Evolutionary conservation across 805 yeast species (phyloP).

Genomic region (Nakazawaea anatomiae): DNA sequence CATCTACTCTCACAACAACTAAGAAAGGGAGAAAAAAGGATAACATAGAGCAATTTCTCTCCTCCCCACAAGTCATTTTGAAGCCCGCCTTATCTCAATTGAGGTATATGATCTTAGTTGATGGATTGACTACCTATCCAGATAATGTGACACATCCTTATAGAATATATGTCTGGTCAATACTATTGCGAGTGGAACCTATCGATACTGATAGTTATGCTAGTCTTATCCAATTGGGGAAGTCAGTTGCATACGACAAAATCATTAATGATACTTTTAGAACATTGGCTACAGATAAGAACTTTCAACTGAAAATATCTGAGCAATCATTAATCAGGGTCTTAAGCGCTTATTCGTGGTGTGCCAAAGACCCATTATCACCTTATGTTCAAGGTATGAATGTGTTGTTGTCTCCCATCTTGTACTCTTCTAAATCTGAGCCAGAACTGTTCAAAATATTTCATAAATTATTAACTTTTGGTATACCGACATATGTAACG

Average conservation of each 20-base stretch:
- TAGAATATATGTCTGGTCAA: constrained; percentile 76
- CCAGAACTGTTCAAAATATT: constrained; percentile 80
- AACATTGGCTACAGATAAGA: constrained; percentile 69
- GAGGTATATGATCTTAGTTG: constrained; percentile 44
- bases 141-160: constrained; percentile 45
- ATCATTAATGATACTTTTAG: constrained; percentile 83
- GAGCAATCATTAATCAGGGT: constrained; percentile 65
- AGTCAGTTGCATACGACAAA: constrained; percentile 56
- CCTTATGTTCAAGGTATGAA: constrained; percentile 91
- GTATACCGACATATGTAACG: constrained; percentile 73
- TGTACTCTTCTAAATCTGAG: constrained; percentile 71
- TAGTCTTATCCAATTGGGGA: constrained; percentile 47
- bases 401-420: constrained; percentile 77
- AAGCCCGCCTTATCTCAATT: constrained; percentile 48
- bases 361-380: constrained; percentile 21
- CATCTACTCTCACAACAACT: constrained; percentile 2
- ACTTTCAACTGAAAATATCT: constrained; percentile 59
- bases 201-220: constrained; percentile 51
- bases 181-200: constrained; percentile 60
- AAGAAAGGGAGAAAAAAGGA: constrained; percentile 41
- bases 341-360: constrained; percentile 64
- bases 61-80: constrained; percentile 36
- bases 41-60: constrained; percentile 45
- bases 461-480: constrained; percentile 50
- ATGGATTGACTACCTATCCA: constrained; percentile 29